Evolutionary conservation across 495 filamentous ascomycete species (phyloP).

Genomic region (Penicillium verhagenii): DNA sequence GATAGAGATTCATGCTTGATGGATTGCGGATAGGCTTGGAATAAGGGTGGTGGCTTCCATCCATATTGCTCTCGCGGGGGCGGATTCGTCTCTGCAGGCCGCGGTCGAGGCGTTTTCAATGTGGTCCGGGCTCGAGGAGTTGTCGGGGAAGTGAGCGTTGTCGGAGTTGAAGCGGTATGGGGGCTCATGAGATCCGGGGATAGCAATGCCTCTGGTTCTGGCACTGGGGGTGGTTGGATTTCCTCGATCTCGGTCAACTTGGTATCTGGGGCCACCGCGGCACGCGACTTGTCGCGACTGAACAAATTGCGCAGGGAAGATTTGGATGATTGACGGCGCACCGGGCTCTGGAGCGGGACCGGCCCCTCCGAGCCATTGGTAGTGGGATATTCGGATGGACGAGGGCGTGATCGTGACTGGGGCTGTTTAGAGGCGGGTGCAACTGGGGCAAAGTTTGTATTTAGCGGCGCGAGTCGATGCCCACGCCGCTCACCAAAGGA

Average conservation of each 20-base stretch:
- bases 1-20: conserved; percentile 55
- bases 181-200: conserved; percentile 31
- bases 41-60: conserved; percentile 82
- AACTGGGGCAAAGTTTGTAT: conserved; percentile 43
- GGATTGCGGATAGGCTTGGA: conserved; percentile 88
- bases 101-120: conserved; percentile 22
- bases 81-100: conserved; percentile 19
- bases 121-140: conserved; percentile 21
- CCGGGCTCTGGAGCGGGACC: conserved; percentile 30
- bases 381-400: conserved; percentile 37
- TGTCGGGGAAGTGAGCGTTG: conserved; percentile 29
- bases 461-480: conserved; percentile 35
- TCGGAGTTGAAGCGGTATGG: conserved; percentile 26
- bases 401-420: conserved; percentile 32
- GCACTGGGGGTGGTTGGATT: conserved; percentile 10
- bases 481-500: conserved; percentile 40
- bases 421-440: conserved; percentile 6
- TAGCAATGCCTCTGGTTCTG: conserved; percentile 16
- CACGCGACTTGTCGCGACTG: conserved; percentile 37
- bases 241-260: conserved; percentile 41
- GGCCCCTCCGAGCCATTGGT: conserved; percentile 28
- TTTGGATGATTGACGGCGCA: conserved; percentile 42
- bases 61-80: conserved; percentile 29
- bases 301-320: conserved; percentile 41
- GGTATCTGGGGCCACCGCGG: conserved; percentile 17